Evolutionary conservation across 148 eudicot genomes (phyloP), one percentile per base, ranked within the genome.

Genomic region (Chenopodium suecicum): DNA sequence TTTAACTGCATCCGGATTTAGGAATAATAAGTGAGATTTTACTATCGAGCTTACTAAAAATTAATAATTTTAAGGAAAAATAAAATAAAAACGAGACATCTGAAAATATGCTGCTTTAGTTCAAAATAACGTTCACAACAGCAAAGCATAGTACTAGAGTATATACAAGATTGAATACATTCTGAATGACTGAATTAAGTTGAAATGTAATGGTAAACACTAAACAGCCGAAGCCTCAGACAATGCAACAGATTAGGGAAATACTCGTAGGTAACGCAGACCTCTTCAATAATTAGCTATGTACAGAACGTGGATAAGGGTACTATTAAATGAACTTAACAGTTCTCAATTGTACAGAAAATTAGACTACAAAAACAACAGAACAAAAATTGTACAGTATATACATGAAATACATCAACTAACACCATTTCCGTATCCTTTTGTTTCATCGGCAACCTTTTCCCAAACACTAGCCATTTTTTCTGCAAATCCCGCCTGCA

Each of bases 401-500:
- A 6, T 50, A 74, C 78, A 69, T 86, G 85, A 84, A 78, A 6
- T 50, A 74, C 78, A 69, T 86, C 86, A 84, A 78, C 88, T 82
- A 82, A 62, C 74, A 66, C 60, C 77, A 75, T 86, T 82, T 12
- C 83, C 88, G 78, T 92, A 90, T 79, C 89, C 88, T 78, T 90
- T 90, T 22, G 97, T 96, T 89, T 96, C 99, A 70, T 92, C 91
- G 9, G 98, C 98, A 80, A 96, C 95, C 79, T 83, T 94, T 82
- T 88, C 91, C 98, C 99, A 96, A 58, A 94, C 92, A 76, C 73
- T 80, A 20, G 94, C 97, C 95, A 94, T 92, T 90, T 89, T 94
- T 88, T 96, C 95, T 74, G 99, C 97, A 85, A 89, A 96, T 85
- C 98, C 99, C 60, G 95, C 99, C 99, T 96, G 95, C 81, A 78